Evolutionary conservation across 805 yeast genomes (phyloP).

Genomic region (Schizosaccharomyces japonicus): DNA sequence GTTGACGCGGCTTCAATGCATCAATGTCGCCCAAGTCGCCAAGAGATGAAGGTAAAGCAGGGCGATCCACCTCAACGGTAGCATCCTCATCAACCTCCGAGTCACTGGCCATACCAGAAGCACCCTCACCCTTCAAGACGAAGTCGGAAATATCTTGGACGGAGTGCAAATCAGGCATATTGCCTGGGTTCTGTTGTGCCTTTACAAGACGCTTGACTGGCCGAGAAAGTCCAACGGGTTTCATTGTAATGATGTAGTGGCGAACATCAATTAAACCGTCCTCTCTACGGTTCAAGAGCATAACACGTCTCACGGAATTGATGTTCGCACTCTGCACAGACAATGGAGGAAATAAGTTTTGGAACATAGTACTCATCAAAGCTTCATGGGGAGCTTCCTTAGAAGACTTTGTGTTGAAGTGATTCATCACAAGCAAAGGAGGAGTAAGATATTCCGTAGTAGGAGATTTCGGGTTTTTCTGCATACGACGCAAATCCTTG

Average conservation of each 20-base stretch:
- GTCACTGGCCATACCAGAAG: constrained; percentile 12
- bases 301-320: constrained; percentile 53
- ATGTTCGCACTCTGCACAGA: constrained; percentile 65
- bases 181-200: constrained; percentile 9
- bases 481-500: constrained; percentile 49
- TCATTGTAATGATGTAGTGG: constrained; percentile 73
- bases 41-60: not conserved
- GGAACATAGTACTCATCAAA: constrained; percentile 67
- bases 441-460: constrained; percentile 42
- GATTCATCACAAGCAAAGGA: constrained; percentile 78
- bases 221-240: constrained; percentile 43
- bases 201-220: constrained; percentile 48
- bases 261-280: constrained; percentile 61
- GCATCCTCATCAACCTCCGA: constrained; percentile 45
- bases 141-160: constrained; percentile 4
- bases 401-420: constrained; percentile 40
- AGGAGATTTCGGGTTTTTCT: constrained; percentile 56
- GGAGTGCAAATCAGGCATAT: not conserved
- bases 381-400: constrained; percentile 32
- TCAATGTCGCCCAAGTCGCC: not conserved
- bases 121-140: constrained; percentile 3
- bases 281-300: constrained; percentile 54
- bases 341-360: constrained; percentile 86
- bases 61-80: constrained; percentile 12
- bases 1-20: constrained; percentile 22